Evolutionary conservation across 83 land plant species (phyloP), one percentile per base, ranked within the genome.

Genomic region (Diphasiastrum complanatum): DNA sequence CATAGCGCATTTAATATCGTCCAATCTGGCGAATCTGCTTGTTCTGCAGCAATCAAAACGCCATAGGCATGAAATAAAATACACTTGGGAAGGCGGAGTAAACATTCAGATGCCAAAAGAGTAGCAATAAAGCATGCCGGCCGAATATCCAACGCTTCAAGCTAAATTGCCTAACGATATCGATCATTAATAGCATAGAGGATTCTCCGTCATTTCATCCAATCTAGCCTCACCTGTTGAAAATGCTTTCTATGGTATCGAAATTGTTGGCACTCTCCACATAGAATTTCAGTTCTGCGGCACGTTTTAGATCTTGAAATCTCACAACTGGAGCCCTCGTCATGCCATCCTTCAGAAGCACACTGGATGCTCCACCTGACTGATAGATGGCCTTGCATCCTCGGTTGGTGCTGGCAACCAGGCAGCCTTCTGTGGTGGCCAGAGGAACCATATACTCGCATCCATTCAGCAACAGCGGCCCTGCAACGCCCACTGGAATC

Each of bases 391-490:
- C 52, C 52, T 49, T 49, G 22, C 52, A 49, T 10, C 52, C 52
- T 14, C 52, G 10, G 52, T 49, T 49, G 5, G 52, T 49, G 22
- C 52, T 49, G 6, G 52, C 52, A 19, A n/a, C n/a, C n/a, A n/a
- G n/a, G n/a, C n/a, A n/a, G n/a, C n/a, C n/a, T n/a, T n/a, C n/a
- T n/a, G n/a, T 49, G 52, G 52, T 49, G 20, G 52, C 52, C 52
- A 49, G 10, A 20, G 52, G 52, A 49, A 49, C 20, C 52, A 49
- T 49, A 22, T 49, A 49, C 19, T 49, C 52, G 18, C 5, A 5
- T 10, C 52, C 52, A 49, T 49, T 19, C 22, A 49, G 20, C 20
- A 49, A 5, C 12, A 49, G 20, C 19, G 52, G 52, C 5, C 52
- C n/a, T n/a, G n/a, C n/a, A n/a, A n/a, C n/a, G n/a, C n/a, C n/a